phyloP scores from a whole-genome alignment of 1,284 basidiomycete genomes.

The Sporisorium reilianum region DNA sequence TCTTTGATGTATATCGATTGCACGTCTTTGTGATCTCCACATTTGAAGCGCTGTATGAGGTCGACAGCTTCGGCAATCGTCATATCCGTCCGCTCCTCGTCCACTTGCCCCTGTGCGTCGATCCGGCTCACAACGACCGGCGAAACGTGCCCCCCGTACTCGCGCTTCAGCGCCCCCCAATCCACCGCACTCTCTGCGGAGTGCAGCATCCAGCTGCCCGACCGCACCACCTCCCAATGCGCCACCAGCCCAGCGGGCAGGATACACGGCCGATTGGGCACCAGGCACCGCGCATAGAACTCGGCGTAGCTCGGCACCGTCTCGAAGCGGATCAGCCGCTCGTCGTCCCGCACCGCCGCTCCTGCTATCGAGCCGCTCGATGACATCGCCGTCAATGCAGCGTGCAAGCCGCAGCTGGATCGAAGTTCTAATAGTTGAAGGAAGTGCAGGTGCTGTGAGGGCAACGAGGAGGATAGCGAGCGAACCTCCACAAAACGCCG shows the following conservation, averaged over 20 bases:
- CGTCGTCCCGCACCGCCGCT: neutral
- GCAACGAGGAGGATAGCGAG: neutral
- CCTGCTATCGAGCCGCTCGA: neutral
- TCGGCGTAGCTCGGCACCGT: conserved; percentile 41
- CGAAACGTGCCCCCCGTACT: conserved; percentile 40
- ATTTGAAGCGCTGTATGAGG: conserved; percentile 18
- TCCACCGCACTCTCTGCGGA: too few species aligned
- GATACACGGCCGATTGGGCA: conserved; percentile 54
- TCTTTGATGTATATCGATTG: conserved; percentile 73
- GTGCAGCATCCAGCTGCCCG: conserved; percentile 1
- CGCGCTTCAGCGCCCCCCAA: conserved; percentile 31
- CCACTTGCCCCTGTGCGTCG: neutral
- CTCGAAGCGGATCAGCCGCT: conserved; percentile 19
- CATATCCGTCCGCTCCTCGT: conserved; percentile 39
- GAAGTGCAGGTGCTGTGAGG: too few species aligned
- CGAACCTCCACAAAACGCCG: conserved; percentile 8
- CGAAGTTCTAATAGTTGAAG: neutral
- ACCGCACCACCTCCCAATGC: conserved; percentile 21
- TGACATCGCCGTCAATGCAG: neutral
- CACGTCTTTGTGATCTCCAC: conserved; percentile 11
- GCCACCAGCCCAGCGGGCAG: conserved; percentile 38
- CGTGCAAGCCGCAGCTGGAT: too few species aligned
- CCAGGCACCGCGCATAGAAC: conserved; percentile 40
- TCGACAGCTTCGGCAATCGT: conserved; percentile 32
- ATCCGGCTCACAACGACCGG: conserved; percentile 38